Conservation (phyloP, 352 stramenopile species). For the Thalassiosira hispida region DNA sequence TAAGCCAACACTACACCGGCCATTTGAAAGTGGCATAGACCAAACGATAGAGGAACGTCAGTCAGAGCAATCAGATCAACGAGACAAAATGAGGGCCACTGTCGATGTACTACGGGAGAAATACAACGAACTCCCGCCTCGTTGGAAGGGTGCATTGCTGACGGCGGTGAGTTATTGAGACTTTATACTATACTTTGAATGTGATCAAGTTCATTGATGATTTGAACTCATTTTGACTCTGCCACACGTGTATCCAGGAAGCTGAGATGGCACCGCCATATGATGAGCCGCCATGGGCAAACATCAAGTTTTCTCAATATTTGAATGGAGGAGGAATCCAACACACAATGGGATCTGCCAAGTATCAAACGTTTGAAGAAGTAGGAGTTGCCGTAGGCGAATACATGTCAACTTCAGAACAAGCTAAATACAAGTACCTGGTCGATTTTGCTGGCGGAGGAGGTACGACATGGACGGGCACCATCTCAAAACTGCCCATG, state of each 20-base stretch:
- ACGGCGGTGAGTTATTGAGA: background rate
- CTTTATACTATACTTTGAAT: too few species aligned
- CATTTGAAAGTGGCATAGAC: background rate
- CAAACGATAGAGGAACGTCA: background rate
- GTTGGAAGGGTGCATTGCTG: slow-evolving; percentile 14
- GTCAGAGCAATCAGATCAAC: too few species aligned
- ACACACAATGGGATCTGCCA: background rate
- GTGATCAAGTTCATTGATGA: too few species aligned
- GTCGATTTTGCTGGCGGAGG: background rate
- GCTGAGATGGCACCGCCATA: slow-evolving; percentile 7
- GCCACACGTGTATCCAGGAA: background rate
- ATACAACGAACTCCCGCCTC: slow-evolving; percentile 8
- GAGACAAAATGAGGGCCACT: background rate
- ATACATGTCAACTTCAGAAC: background rate
- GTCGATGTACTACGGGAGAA: background rate
- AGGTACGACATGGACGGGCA: slow-evolving; percentile 34
- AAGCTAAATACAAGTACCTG: slow-evolving; percentile 17
- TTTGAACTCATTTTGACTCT: too few species aligned
- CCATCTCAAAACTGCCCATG: slow-evolving; percentile 31
- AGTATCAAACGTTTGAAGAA: slow-evolving; percentile 9
- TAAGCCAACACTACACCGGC: background rate
- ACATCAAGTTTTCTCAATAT: background rate
- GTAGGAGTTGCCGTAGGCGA: slow-evolving; percentile 3
- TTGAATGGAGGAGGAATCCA: background rate
- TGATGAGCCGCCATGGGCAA: too few species aligned